These are phyloP conservation scores for Termitomyces sp. DNA, from an alignment of 768 basidiomycete species.

Conservation along the genomic window DNA sequence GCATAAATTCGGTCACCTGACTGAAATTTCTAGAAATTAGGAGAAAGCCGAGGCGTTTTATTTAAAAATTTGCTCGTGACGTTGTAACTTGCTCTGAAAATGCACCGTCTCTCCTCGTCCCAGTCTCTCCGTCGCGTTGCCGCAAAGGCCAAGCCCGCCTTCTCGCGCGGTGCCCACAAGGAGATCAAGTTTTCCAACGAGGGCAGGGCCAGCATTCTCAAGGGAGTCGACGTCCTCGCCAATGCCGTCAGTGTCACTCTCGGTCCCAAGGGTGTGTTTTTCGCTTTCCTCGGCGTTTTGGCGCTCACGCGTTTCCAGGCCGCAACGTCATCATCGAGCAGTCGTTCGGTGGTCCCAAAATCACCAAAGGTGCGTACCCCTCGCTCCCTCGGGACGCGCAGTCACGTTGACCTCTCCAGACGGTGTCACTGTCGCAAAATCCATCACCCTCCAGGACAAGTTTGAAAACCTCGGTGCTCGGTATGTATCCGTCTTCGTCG, in stretches of 20 bases:
- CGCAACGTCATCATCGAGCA: slow-evolving; percentile 99
- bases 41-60: slow-evolving; percentile 10
- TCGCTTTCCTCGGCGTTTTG: neutral
- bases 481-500: slow-evolving; percentile 37
- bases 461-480: slow-evolving; percentile 98
- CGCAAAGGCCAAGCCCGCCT: slow-evolving; percentile 47
- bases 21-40: slow-evolving; percentile 11
- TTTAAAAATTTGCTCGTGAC: slow-evolving; percentile 8
- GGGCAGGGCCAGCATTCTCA: slow-evolving; percentile 87
- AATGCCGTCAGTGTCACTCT: slow-evolving; percentile 96
- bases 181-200: slow-evolving; percentile 97
- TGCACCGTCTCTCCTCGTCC: slow-evolving; percentile 73
- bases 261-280: slow-evolving; percentile 80
- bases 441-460: slow-evolving; percentile 92
- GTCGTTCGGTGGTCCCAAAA: slow-evolving; percentile 85
- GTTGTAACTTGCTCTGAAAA: slow-evolving; percentile 23
- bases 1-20: slow-evolving; percentile 10
- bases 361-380: slow-evolving; percentile 76
- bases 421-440: slow-evolving; percentile 97
- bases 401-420: slow-evolving; percentile 38
- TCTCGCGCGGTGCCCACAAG: slow-evolving; percentile 80
- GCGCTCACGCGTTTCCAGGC: slow-evolving; percentile 37
- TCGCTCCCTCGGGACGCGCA: neutral
- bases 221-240: slow-evolving; percentile 94
- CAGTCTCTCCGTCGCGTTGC: slow-evolving; percentile 65